Conservation (phyloP, 1,284 basidiomycete genomes). For the Inonotus hispidus region DNA sequence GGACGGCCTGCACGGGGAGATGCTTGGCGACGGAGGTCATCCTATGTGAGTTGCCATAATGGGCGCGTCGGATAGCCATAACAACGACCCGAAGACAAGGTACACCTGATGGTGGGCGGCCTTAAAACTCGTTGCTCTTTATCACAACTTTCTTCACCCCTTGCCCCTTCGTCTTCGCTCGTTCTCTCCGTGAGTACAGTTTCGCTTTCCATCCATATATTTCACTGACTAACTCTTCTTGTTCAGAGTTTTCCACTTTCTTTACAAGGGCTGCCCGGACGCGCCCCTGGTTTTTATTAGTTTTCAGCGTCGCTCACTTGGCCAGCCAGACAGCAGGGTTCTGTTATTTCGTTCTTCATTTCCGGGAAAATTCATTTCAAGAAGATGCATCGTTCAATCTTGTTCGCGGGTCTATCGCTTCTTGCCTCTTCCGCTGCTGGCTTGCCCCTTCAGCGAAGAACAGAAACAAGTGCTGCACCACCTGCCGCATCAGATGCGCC, state of each 20-base stretch:
- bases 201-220: neutral
- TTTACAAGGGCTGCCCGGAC: constrained; percentile 61
- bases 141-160: neutral
- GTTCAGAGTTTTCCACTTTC: constrained; percentile 23
- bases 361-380: constrained; percentile 23
- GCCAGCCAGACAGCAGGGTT: constrained; percentile 44
- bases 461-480: constrained; percentile 23
- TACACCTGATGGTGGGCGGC: constrained; percentile 2
- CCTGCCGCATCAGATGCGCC: constrained; percentile 4
- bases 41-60: constrained; percentile 4
- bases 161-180: constrained; percentile 10
- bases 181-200: constrained; percentile 12
- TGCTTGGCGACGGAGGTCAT: neutral
- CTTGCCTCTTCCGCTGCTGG: constrained; percentile 39
- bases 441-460: constrained; percentile 39
- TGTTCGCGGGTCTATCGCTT: constrained; percentile 41
- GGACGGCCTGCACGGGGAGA: constrained; percentile 14
- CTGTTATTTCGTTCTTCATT: constrained; percentile 28
- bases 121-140: neutral
- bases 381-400: constrained; percentile 44
- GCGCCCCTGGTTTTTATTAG: constrained; percentile 55
- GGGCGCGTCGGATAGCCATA: constrained; percentile 8
- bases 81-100: constrained; percentile 14
- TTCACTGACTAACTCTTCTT: neutral
- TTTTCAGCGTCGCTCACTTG: constrained; percentile 34